phyloP scores from a whole-genome alignment of 176 grass and related monocot genomes.

The Ensete ventricosum region DNA sequence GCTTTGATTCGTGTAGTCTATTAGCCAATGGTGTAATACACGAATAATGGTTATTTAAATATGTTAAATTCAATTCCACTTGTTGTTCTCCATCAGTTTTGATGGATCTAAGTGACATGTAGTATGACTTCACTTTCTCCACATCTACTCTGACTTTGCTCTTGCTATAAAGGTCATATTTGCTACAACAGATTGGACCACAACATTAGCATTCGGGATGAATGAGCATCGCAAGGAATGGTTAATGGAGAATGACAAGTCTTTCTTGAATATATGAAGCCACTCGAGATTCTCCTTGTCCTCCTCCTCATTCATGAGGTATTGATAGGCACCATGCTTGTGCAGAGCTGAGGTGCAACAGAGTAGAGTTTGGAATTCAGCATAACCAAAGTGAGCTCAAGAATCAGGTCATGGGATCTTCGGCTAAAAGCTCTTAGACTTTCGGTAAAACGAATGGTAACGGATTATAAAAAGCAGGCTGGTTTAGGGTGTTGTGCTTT shows the following conservation, averaged over 20 bases:
- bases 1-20: too few species aligned
- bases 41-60: too few species aligned
- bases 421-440: not conserved
- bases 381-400: not conserved
- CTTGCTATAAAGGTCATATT: conserved; percentile 93
- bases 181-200: conserved; percentile 31
- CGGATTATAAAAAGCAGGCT: conserved; percentile 3
- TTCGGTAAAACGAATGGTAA: conserved; percentile 16
- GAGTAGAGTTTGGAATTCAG: not conserved
- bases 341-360: conserved; percentile 2
- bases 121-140: conserved; percentile 87
- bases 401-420: not conserved
- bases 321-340: conserved; percentile 10
- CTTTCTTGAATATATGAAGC: conserved; percentile 18
- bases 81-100: conserved; percentile 6
- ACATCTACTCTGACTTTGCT: conserved; percentile 79
- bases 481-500: too few species aligned
- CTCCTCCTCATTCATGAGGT: conserved; percentile 13
- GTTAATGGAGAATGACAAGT: not conserved
- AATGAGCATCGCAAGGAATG: not conserved
- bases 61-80: too few species aligned
- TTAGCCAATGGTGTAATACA: too few species aligned
- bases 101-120: conserved; percentile 52
- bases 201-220: too few species aligned
- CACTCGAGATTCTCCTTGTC: conserved; percentile 13